These are phyloP conservation scores for Catharanthus roseus DNA, from an alignment of 257 asterid species.

Conservation along the genomic window DNA sequence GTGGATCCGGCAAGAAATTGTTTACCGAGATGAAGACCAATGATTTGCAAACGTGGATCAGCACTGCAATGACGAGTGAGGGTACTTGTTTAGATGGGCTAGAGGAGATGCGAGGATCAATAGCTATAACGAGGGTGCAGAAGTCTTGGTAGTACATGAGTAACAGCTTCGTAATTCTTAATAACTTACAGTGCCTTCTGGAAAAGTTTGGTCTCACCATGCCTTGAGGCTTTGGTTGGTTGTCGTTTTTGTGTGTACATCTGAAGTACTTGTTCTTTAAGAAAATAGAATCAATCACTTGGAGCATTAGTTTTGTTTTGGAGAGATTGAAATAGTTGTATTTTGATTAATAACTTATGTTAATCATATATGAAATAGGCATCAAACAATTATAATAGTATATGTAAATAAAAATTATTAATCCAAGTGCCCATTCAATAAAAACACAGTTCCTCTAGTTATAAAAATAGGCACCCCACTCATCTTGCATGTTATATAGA, in stretches of 20 bases:
- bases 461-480: too few relatives aligned
- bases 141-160: constrained; percentile 66
- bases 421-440: too few relatives aligned
- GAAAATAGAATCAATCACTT: too few relatives aligned
- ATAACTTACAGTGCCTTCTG: constrained; percentile 41
- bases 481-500: too few relatives aligned
- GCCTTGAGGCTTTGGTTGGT: constrained; percentile 33
- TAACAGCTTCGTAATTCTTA: constrained; percentile 82
- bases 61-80: constrained; percentile 80
- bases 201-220: constrained; percentile 46
- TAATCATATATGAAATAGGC: too few relatives aligned
- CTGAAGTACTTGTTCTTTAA: too few relatives aligned
- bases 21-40: constrained; percentile 58
- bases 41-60: constrained; percentile 72
- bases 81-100: constrained; percentile 76
- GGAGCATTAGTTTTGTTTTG: too few relatives aligned
- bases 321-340: too few relatives aligned
- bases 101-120: constrained; percentile 60
- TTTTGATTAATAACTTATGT: too few relatives aligned
- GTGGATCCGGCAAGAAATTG: constrained; percentile 35
- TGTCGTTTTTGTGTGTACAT: background rate
- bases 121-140: constrained; percentile 64
- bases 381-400: too few relatives aligned
- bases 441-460: too few relatives aligned
- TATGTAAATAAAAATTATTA: too few relatives aligned